Base-by-base conservation (phyloP, 169 alveolate species). In the Plasmodium knowlesi region DNA sequence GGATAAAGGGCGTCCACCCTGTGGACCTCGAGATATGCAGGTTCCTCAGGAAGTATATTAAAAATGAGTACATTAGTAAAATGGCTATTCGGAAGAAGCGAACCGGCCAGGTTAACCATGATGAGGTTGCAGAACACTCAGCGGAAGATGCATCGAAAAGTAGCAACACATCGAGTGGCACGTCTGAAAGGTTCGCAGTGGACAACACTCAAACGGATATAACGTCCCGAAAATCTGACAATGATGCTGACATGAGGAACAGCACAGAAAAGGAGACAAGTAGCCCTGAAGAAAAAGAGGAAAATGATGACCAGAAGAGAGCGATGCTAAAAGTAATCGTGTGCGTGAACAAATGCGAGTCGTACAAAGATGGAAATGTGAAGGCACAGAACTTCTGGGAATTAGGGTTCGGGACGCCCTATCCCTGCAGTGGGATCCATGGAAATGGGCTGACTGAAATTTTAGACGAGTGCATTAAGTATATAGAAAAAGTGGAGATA, bases 351-450 rank as follows among this genome's bases (percentile, higher is more conserved):
- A 96, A 96, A 86, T 95, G 97, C 67, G 97, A 96, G 90, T 93
- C 97, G 28, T 90, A 90, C 82, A 94, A 95, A 76, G 94, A 94
- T 28, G 97, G 97, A 32, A 92, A 84, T 34, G 92, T 93, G 41
- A 90, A 94, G 70, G 97, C 97, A 2, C 96, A 96, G 94, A 95
- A 95, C 74, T 96, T 96, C 83, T 96, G 97, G 97, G 80, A 93
- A 19, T 78, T 96, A 32, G 97, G 97, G 53, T 93, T 96, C 46
- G 97, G 96, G 1, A 46, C 80, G n/a, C 97, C 97, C 30, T 95
- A 92, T 32, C 96, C 97, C 19, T 94, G 95, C 61, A 96, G 97
- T 84, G 97, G 97, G 12, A 72, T 95, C 37, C 97, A 96, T 57
- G 97, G 97, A 10, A 95, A 92, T 53, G 97, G 97, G 14, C 72